Evolutionary conservation across 176 grass and related monocot species (phyloP), one percentile per base, ranked within the genome.

Genomic region (Zoysia pacifica): DNA sequence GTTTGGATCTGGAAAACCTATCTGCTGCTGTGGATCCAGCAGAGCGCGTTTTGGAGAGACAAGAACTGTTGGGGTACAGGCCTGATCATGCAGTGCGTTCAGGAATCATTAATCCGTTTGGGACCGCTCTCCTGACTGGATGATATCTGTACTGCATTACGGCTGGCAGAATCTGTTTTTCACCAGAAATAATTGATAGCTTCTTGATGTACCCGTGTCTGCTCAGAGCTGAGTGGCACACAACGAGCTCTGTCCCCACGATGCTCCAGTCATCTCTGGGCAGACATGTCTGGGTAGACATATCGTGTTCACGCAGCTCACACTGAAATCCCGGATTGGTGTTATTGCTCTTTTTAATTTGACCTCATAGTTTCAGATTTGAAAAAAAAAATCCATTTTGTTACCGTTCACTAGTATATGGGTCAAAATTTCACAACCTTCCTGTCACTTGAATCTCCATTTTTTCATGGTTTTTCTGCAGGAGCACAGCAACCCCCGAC

Each of bases 121-220:
- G 87, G 83, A 41, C 68, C 65, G 55, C 63, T 59, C 54, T 62
- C 75, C 73, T 74, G 73, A 82, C 79, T 70, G 73, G 64, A 79
- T 69, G 83, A 89, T 53, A 89, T 89, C 83, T 89, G 79, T 86
- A 89, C 87, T 85, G 83, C 87, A 86, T 89, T 89, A 86, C 73
- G 83, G 78, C 79, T 86, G 87, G 87, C 82, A 86, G 87, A 85
- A 89, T 77, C 72, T 89, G 82, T 81, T 85, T 77, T 82, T 56
- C 41, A 64, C 76, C 20, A 84, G 76, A 86, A 89, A 86, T 89
- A 68, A 89, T 89, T 86, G 79, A 69, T 83, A 89, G 83, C 79
- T 89, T 89, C 83, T 67, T 73, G 82, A 38, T 67, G 83, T 85
- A 85, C 78, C 37, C 28, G 51, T 82, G 87, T 65, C 74, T 82